Conservation (phyloP, 345 rosid genomes). For the Sisymbrium irio region DNA sequence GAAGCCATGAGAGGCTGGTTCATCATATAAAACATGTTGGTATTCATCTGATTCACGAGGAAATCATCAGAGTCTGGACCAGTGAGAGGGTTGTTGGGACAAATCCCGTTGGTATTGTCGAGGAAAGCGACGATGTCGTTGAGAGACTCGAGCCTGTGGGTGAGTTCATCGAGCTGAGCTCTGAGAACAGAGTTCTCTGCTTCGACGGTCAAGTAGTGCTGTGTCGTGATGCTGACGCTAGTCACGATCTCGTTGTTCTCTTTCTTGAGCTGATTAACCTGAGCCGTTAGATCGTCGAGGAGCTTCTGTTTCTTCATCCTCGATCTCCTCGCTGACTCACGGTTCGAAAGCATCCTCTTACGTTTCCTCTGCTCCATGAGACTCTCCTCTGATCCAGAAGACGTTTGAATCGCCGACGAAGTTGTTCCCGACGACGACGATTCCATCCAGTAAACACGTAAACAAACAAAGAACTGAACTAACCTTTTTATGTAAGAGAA, state of each 20-base stretch:
- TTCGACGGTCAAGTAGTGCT: slow-evolving; percentile 54
- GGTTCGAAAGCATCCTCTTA: slow-evolving; percentile 86
- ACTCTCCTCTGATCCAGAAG: slow-evolving; percentile 61
- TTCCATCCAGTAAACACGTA: slow-evolving; percentile 60
- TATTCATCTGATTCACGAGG: slow-evolving; percentile 44
- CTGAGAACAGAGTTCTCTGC: slow-evolving; percentile 76
- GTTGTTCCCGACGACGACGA: slow-evolving; percentile 61
- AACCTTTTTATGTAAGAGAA: not conserved
- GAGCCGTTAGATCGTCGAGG: slow-evolving; percentile 69
- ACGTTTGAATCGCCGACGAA: slow-evolving; percentile 53
- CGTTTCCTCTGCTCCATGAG: slow-evolving; percentile 84
- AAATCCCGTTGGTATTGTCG: slow-evolving; percentile 23
- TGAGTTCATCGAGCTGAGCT: slow-evolving; percentile 72
- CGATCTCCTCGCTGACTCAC: slow-evolving; percentile 95
- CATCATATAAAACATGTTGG: slow-evolving; percentile 41
- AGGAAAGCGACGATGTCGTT: slow-evolving; percentile 57
- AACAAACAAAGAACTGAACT: not conserved
- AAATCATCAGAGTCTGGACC: slow-evolving; percentile 35
- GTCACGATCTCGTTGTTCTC: slow-evolving; percentile 62
- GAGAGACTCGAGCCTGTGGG: slow-evolving; percentile 63
- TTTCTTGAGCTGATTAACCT: slow-evolving; percentile 48
- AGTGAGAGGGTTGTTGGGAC: slow-evolving; percentile 25
- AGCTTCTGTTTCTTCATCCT: slow-evolving; percentile 93
- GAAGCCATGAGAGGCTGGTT: slow-evolving; percentile 74
- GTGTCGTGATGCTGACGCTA: slow-evolving; percentile 54